These are phyloP conservation scores for Penicillium goetzii DNA, from an alignment of 495 filamentous ascomycete species.

Conservation along the genomic window DNA sequence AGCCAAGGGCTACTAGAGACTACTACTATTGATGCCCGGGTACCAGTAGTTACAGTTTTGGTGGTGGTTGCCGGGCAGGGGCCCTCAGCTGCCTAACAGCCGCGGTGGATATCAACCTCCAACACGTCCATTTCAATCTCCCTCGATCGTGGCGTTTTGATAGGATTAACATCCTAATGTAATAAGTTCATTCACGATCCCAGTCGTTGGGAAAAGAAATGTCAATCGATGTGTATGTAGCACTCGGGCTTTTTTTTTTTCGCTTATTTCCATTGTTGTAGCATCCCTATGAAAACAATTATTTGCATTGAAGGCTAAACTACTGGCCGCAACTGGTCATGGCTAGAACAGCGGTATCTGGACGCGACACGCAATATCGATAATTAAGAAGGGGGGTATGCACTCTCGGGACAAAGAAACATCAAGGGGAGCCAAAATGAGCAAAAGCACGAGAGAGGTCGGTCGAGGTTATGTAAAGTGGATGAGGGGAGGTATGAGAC, in stretches of 20 bases:
- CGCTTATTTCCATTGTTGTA: background rate
- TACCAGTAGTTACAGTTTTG: background rate
- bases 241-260: background rate
- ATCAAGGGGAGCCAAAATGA: conserved; percentile 17
- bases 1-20: background rate
- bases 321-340: conserved; percentile 29
- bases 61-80: background rate
- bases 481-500: conserved; percentile 22
- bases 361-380: conserved; percentile 35
- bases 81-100: conserved; percentile 1
- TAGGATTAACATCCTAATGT: background rate
- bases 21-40: background rate
- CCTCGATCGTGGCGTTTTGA: too few species aligned
- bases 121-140: background rate
- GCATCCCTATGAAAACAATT: conserved; percentile 21
- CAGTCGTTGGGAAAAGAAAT: background rate
- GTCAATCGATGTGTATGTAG: background rate
- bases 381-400: conserved; percentile 37
- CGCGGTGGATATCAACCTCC: background rate
- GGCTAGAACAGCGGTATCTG: conserved; percentile 39
- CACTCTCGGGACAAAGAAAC: conserved; percentile 19
- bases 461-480: conserved; percentile 21
- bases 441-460: conserved; percentile 16
- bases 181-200: background rate
- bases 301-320: conserved; percentile 40